phyloP scores from a whole-genome alignment of 148 eudicot species.

The Rhododendron griersonianum region DNA sequence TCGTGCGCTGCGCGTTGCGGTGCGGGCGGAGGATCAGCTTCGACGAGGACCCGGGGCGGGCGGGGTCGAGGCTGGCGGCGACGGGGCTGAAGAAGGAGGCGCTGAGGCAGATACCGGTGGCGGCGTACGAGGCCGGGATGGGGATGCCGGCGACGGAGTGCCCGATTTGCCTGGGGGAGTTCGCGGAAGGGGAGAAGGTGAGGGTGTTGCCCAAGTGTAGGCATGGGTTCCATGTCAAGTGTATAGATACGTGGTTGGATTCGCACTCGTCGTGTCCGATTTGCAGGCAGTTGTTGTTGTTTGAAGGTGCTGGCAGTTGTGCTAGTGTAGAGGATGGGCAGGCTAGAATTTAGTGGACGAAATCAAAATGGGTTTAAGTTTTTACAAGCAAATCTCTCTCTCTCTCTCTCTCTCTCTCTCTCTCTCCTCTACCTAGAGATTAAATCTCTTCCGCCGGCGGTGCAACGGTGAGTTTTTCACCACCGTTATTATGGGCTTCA shows the following conservation, averaged over 20 bases:
- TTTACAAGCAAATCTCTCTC: too few species aligned
- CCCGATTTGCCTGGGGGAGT: conserved; percentile 25
- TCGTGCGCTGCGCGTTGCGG: conserved; percentile 14
- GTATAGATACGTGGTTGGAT: conserved; percentile 22
- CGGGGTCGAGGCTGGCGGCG: not conserved
- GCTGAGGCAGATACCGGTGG: conserved; percentile 15
- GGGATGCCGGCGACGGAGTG: conserved; percentile 16
- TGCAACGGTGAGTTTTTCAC: not conserved
- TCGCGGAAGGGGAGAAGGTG: conserved; percentile 18
- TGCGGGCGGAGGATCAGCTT: not conserved
- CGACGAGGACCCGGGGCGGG: not conserved
- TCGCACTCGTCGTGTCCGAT: conserved; percentile 22
- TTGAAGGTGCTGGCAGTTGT: not conserved
- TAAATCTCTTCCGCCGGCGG: not conserved
- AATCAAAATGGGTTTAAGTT: not conserved
- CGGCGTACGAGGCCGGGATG: not conserved
- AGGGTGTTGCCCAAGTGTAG: conserved; percentile 19
- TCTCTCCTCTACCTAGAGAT: too few species aligned
- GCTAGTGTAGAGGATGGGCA: not conserved
- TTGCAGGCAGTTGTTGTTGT: conserved; percentile 17
- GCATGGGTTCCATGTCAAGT: conserved; percentile 19
- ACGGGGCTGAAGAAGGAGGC: conserved; percentile 11
- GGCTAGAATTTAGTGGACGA: not conserved
- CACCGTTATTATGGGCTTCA: too few species aligned
- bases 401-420: too few species aligned